These are phyloP conservation scores for Rhizopogon salebrosus DNA, from an alignment of 768 basidiomycete genomes.

Conservation along the genomic window DNA sequence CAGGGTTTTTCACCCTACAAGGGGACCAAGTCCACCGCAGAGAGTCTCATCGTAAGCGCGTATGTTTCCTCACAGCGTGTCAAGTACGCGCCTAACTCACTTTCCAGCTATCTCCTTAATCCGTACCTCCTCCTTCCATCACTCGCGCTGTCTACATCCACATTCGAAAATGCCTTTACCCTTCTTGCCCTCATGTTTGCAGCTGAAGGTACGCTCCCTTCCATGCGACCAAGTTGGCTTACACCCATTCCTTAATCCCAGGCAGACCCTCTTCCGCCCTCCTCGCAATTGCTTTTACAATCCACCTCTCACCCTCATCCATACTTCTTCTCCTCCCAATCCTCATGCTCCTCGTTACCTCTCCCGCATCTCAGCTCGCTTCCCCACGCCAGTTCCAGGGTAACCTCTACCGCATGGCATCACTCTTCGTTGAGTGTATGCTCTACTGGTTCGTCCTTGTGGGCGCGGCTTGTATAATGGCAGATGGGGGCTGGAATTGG, in stretches of 20 bases:
- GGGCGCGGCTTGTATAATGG: conserved; percentile 43
- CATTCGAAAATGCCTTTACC: conserved; percentile 72
- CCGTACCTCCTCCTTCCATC: conserved; percentile 82
- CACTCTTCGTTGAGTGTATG: conserved; percentile 43
- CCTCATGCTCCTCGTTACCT: conserved; percentile 54
- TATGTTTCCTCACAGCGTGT: neutral
- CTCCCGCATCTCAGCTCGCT: conserved; percentile 63
- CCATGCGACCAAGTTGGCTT: neutral
- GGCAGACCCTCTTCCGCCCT: conserved; percentile 56
- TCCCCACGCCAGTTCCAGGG: conserved; percentile 40
- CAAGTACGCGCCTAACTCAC: conserved; percentile 6
- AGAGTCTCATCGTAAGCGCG: conserved; percentile 2
- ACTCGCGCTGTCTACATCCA: conserved; percentile 77
- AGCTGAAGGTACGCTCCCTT: conserved; percentile 44
- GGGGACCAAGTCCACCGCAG: neutral
- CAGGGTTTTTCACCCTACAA: conserved; percentile 49
- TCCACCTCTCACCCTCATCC: conserved; percentile 71
- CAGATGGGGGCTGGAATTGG: conserved; percentile 65
- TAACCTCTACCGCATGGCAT: conserved; percentile 1
- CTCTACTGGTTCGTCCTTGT: conserved; percentile 44
- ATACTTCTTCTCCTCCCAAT: conserved; percentile 63
- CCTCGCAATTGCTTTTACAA: conserved; percentile 62
- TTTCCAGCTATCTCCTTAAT: conserved; percentile 75
- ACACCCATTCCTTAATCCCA: conserved; percentile 21
- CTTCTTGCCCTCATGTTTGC: conserved; percentile 69